Evolutionary conservation across 2,329 filamentous ascomycete species (phyloP), one percentile per base, ranked within the genome.

Genomic region (Zymoseptoria ardabiliae): DNA sequence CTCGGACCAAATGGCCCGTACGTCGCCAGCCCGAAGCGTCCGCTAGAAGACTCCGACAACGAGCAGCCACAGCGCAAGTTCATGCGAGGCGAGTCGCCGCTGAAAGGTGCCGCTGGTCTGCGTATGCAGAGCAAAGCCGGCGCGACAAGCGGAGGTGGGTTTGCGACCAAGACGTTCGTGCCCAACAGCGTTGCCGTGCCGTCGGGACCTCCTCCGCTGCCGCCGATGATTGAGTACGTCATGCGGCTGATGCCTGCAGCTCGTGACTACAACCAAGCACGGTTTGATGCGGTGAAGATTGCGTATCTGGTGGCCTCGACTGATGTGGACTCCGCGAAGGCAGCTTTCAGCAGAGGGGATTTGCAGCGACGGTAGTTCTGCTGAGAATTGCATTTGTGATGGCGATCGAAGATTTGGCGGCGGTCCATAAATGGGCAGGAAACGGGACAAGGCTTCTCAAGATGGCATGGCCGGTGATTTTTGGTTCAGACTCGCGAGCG

Each of bases 41-140:
- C 75, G 1, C 74, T 78, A 25, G 35, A 73, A 6, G 91, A 96
- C 49, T 80, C 80, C 6, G 87, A 90, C 45, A 85, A 87, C 57
- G 77, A 81, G 45, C 85, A 85, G 65, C 87, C 89, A 2, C 90
- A 91, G 0, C 89, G 92, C 66, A 97, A 97, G 73, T 82, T 97
- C 55, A 84, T 87, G 54, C 86, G 95, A 51, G 92, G 88, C n/a
- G 91, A 90, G 58, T 97, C 93, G 4, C 94, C 95, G 0, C 81
- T 97, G 45, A 99, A 97, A 73, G 91, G 91, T 13, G 90, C 90
- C 1, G 91, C 93, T 45, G 90, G 91, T 23, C 87, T 92, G 58
- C 87, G 92, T 41, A 80, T 95, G 21, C 90, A 94, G 68, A 62
- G 89, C 94, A 66, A 58, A 41, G 58, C 71, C 86, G 90, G 63